Evolutionary conservation across 345 rosid genomes (phyloP).

Genomic region (Aethionema arabicum): DNA sequence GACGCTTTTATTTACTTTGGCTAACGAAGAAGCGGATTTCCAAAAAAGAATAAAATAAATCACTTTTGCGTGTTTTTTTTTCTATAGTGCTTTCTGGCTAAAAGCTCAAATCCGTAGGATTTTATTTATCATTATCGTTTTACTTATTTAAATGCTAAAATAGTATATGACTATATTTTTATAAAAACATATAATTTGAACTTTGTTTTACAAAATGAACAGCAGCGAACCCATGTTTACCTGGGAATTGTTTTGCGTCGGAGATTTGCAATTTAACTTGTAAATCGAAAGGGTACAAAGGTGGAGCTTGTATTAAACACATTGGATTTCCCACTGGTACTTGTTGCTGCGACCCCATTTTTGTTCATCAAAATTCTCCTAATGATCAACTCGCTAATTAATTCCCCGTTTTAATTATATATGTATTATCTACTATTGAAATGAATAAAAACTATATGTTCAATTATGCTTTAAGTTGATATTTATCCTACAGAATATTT

Average conservation of each 20-base stretch:
- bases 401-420: background rate
- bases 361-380: slow-evolving; percentile 5
- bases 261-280: slow-evolving; percentile 1
- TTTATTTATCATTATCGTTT: no score
- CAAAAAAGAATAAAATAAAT: no score
- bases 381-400: slow-evolving; percentile 3
- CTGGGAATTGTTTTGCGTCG: slow-evolving; percentile 4
- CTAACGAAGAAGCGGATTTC: no score
- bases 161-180: no score
- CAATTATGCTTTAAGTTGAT: background rate
- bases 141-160: no score
- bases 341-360: slow-evolving; percentile 22
- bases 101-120: no score
- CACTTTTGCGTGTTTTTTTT: no score
- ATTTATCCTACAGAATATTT: no score
- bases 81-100: no score
- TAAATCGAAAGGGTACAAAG: slow-evolving; percentile 21
- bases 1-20: no score
- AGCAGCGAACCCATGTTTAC: slow-evolving; percentile 19
- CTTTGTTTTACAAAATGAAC: slow-evolving; percentile 4
- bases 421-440: background rate
- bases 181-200: background rate
- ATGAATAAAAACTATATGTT: background rate
- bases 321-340: background rate
- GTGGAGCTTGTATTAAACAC: slow-evolving; percentile 21